Evolutionary conservation across 768 basidiomycete genomes (phyloP), one percentile per base, ranked within the genome.

Genomic region (Steccherinum ochraceum): DNA sequence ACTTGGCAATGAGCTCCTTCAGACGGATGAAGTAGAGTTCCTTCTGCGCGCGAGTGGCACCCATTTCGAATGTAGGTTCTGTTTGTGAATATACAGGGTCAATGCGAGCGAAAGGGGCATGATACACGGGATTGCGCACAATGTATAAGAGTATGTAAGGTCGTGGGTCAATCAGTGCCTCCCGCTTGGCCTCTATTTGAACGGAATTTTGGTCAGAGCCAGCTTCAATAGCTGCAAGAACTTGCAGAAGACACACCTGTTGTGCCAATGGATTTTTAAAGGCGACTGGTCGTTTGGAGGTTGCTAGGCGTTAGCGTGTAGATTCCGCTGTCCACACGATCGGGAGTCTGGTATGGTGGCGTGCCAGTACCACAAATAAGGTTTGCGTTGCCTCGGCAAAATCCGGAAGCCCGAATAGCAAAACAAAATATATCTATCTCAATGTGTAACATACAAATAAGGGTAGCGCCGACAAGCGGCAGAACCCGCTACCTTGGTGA

Each of bases 231-330:
- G n/a, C n/a, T n/a, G n/a, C n/a, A n/a, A n/a, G n/a, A n/a, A n/a
- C n/a, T n/a, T n/a, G n/a, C n/a, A n/a, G n/a, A n/a, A 7, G 41
- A 70, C 75, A 40, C 66, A 85, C 87, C 86, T 75, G 70, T n/a
- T 70, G 88, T 89, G 87, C 75, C 89, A 91, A 90, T 74, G 89
- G 89, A 90, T 91, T 78, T 91, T 92, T 92, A 83, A 92, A 92
- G 89, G 88, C 87, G 74, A 67, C 69, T 67, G 67, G 62, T 65
- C 59, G 56, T n/a, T 50, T 47, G 35, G 47, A 46, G 45, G 40
- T 54, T 50, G 47, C 41, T 50, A 49, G 7, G 30, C 7, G 30
- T n/a, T n/a, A n/a, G n/a, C n/a, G n/a, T n/a, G n/a, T n/a, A n/a
- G n/a, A n/a, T n/a, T n/a, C n/a, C n/a, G n/a, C n/a, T n/a, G n/a